A percentile compares a stretch with the other conserved stretches of the same genome.
Evolutionary conservation across 2,329 filamentous ascomycete genomes (phyloP).

Genomic region (Sporothrix curviconia): DNA sequence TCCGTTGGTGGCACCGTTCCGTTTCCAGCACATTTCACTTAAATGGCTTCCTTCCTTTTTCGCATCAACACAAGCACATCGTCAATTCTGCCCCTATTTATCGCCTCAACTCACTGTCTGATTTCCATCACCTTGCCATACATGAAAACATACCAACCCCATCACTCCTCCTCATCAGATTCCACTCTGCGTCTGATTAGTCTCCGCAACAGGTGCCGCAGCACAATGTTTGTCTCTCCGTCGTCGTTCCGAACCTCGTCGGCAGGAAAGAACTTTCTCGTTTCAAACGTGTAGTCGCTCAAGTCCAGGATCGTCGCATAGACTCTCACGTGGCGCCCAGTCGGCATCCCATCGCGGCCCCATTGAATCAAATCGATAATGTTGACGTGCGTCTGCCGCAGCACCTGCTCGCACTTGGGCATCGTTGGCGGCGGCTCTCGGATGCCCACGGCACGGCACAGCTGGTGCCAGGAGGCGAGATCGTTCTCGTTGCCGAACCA

Average conservation of each 20-base stretch:
- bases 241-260: not conserved
- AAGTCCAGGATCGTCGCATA: not conserved
- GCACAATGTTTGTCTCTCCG: conserved; percentile 7
- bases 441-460: conserved; percentile 6
- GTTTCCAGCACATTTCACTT: not conserved
- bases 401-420: not conserved
- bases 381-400: conserved; percentile 11
- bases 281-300: not conserved
- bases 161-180: not conserved
- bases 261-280: not conserved
- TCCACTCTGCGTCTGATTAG: not conserved
- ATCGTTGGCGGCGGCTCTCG: not conserved
- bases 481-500: conserved; percentile 10
- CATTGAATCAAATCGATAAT: conserved; percentile 12
- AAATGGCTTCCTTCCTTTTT: not conserved
- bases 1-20: too few species aligned
- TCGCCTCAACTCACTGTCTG: too few species aligned
- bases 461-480: conserved; percentile 4
- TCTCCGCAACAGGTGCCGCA: conserved; percentile 7
- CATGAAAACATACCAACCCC: too few species aligned
- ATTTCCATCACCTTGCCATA: too few species aligned
- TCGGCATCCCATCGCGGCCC: not conserved
- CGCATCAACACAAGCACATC: not conserved
- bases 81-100: too few species aligned
- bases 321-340: not conserved